Evolutionary conservation across 768 basidiomycete species (phyloP), one percentile per base, ranked within the genome.

Genomic region (Leccinum olivaceopallidum): DNA sequence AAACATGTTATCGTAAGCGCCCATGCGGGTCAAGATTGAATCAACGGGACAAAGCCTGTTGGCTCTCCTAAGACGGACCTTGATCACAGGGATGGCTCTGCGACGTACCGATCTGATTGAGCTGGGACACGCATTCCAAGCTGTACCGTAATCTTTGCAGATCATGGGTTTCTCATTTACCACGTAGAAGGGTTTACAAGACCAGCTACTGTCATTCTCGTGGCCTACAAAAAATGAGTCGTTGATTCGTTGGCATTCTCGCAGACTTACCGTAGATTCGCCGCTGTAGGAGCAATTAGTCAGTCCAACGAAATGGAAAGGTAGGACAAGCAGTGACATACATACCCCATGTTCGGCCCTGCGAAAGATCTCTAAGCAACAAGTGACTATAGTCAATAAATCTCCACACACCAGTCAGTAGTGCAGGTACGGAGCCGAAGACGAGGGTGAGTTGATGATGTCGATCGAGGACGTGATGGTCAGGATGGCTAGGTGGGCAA

Each of bases 1-100:
- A 73, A 95, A 95, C 90, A 96, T 94, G 70, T 95, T 95, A 69
- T 98, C 96, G 71, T 98, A 97, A 3, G 97, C 97, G 12, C 97
- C 97, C 97, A 98, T 98, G 26, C 95, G 87, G 3, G 97, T 98
- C 60, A 94, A 83, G 64, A 99, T 97, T 13, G 88, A 79, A 70
- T 99, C 95, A 2, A 97, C 85, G 2, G 97, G 94, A 61, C 88
- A 90, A 52, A 99, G 71, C 37, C 94, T 94, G 26, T 49, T 34
- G 9, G 58, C 39, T 28, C 63, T 6, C 64, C 55, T 60, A 30
- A 66, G 63, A n/a, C 60, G 57, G 47, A 13, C 9, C 16, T 42
- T 18, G 36, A 37, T 32, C n/a, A 53, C 44, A 49, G 26, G 6
- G 1, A 58, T 10, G 26, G 30, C 8, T 51, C 8, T 36, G 44